Percentiles rank a stretch among this genome's conserved stretches.
Evolutionary conservation across 257 asterid species (phyloP).

Genomic region (Solanum ossicruentum): DNA sequence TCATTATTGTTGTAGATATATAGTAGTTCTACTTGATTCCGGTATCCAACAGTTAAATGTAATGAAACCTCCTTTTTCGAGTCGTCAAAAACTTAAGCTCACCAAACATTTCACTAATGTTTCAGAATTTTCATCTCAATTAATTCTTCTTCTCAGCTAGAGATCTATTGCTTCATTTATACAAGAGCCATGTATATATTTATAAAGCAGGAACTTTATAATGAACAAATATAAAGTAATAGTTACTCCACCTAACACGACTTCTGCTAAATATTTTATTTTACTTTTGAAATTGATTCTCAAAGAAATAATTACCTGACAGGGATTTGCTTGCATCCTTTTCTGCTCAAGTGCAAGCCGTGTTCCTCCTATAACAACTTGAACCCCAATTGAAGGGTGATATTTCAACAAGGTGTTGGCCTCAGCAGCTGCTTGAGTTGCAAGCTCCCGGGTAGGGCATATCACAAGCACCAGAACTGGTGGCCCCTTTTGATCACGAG

Average conservation of each 20-base stretch:
- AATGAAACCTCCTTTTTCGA: neutral
- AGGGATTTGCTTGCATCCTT: slow-evolving; percentile 88
- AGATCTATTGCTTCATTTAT: neutral
- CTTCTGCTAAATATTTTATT: neutral
- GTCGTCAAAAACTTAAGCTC: neutral
- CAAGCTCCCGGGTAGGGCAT: slow-evolving; percentile 96
- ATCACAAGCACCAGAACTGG: slow-evolving; percentile 75
- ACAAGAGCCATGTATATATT: neutral
- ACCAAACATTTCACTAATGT: neutral
- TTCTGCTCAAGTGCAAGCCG: slow-evolving; percentile 81
- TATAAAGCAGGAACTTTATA: neutral
- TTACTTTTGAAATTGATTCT: neutral
- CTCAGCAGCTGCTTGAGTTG: slow-evolving; percentile 92
- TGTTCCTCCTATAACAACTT: slow-evolving; percentile 96
- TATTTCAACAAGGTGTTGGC: slow-evolving; percentile 79
- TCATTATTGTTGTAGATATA: neutral
- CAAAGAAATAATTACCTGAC: slow-evolving; percentile 42
- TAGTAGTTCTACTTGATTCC: neutral
- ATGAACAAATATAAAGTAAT: neutral
- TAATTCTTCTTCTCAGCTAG: neutral
- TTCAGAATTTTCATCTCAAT: neutral
- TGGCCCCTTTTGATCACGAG: slow-evolving; percentile 52
- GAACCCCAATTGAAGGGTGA: slow-evolving; percentile 89
- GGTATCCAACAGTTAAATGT: neutral
- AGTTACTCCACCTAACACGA: neutral